Evolutionary conservation across 805 yeast genomes (phyloP), one percentile per base, ranked within the genome.

Genomic region (Cyberlindnera euphorbiiphila): DNA sequence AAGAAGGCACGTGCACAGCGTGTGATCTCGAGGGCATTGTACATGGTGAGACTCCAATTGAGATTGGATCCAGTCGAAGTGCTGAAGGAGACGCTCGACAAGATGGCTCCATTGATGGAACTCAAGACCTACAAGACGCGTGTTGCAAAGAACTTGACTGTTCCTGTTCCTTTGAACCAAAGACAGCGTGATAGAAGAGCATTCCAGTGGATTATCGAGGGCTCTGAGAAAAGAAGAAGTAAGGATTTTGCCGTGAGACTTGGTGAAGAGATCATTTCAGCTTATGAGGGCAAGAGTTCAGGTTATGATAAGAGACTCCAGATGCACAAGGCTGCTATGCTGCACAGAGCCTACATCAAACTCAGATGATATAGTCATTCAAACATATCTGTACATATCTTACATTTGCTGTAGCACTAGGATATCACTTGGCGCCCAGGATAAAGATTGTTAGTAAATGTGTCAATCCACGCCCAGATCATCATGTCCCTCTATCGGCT

Each of bases 101-200:
- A 74, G 44, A 72, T 89, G 66, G 91, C 88, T 2, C 98, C 98
- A 10, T 63, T 91, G 44, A 82, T 88, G 65, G 72, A 78, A 42
- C 75, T 88, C 24, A 82, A 78, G 57, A 78, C 87, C 12, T 76
- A 76, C 56, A 80, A 79, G 53, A 87, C 93, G 4, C 93, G 93
- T 41, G 82, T 82, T 39, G 97, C 97, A 29, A 86, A 89, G 59
- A 79, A 81, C 43, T 73, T 74, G 42, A 72, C 79, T 26, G 81
- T 86, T 34, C 98, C 98, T 5, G 78, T 75, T 25, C 95, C 97
- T 9, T 68, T 91, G 53, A 78, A 76, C 34, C 78, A 76, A 53
- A 79, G 87, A 63, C 95, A 88, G 64, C 75, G 98, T 61, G 69
- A 77, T 51, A 76, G 96, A 62, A 77, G 76, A 54, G 96, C 98